Percentiles rank a stretch among this genome's conserved stretches.
These are phyloP conservation scores for Penicillium decumbens DNA, from an alignment of 2,329 filamentous ascomycete species.

Conservation along the genomic window DNA sequence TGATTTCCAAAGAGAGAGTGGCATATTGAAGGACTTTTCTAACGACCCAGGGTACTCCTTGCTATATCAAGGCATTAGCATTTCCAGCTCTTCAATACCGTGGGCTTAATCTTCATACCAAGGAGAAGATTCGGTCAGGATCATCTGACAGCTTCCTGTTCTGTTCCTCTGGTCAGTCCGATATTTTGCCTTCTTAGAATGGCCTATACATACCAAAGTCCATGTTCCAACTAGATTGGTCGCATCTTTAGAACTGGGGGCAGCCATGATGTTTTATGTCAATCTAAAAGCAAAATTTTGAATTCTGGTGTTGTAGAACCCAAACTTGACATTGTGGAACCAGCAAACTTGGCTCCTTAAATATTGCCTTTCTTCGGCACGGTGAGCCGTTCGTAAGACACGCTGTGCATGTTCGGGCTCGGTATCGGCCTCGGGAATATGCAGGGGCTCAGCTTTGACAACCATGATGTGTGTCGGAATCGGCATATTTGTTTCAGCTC, in stretches of 20 bases:
- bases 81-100: not conserved
- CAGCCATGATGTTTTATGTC: slow-evolving; percentile 4
- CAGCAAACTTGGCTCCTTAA: not conserved
- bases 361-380: not conserved
- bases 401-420: slow-evolving; percentile 9
- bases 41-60: slow-evolving; percentile 19
- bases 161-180: slow-evolving; percentile 1
- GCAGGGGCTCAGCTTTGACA: not conserved
- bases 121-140: slow-evolving; percentile 14
- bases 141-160: slow-evolving; percentile 18
- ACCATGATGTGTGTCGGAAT: not conserved
- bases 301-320: not conserved
- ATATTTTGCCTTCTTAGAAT: not conserved
- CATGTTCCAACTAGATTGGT: slow-evolving; percentile 14
- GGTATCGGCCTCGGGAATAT: slow-evolving; percentile 13
- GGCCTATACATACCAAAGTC: slow-evolving; percentile 8
- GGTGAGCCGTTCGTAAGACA: not conserved
- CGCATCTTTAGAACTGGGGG: not conserved
- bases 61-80: slow-evolving; percentile 4
- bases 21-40: slow-evolving; percentile 13
- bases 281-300: not conserved
- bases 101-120: slow-evolving; percentile 6
- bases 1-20: slow-evolving; percentile 13
- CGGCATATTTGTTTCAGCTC: not conserved
- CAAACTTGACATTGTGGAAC: not conserved